Evolutionary conservation across 805 yeast species (phyloP), one percentile per base, ranked within the genome.

Genomic region (Candida andamanensis): DNA sequence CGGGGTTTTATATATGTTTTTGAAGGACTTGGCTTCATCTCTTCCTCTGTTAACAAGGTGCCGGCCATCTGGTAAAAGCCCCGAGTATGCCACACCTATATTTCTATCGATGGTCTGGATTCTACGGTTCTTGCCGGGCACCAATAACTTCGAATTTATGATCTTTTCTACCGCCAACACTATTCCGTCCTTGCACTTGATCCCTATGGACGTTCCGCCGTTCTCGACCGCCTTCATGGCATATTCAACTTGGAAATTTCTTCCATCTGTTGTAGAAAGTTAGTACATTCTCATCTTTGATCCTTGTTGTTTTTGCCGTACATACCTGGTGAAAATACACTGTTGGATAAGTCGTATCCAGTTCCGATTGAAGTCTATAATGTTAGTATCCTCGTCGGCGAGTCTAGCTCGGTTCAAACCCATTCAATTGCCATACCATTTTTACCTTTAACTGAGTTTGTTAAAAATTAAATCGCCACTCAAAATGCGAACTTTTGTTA

Each of bases 141-240:
- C 96, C 39, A 92, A 68, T 44, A 92, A 67, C 56, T 87, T 89
- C 25, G 97, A 87, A 30, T 80, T 69, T 47, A 87, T 73, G 50
- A 89, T 72, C 63, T 90, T 92, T 60, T 92, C 98, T n/a, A 86
- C 95, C 11, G 97, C 99, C 45, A 92, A 73, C n/a, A 92, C 95
- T 21, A 92, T 74, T 33, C 98, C 98, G 55, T 90, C 97, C 49
- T 76, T 75, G 63, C 84, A 86, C 55, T 85, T 84, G 55, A 92
- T 80, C 24, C 97, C 99, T 47, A 92, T 71, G 14, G 97, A 80
- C 0, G 98, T 92, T 8, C 96, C 94, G 30, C 96, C 96, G 51
- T 87, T 89, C 60, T 92, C 99, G 3, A 90, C 97, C 2, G 98
- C 98, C 56, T 92, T 92, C 50, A 83, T 73, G 19, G 99, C 99